Evolutionary conservation across 1,284 basidiomycete genomes (phyloP).

Genomic region (Tranzscheliella williamsii): DNA sequence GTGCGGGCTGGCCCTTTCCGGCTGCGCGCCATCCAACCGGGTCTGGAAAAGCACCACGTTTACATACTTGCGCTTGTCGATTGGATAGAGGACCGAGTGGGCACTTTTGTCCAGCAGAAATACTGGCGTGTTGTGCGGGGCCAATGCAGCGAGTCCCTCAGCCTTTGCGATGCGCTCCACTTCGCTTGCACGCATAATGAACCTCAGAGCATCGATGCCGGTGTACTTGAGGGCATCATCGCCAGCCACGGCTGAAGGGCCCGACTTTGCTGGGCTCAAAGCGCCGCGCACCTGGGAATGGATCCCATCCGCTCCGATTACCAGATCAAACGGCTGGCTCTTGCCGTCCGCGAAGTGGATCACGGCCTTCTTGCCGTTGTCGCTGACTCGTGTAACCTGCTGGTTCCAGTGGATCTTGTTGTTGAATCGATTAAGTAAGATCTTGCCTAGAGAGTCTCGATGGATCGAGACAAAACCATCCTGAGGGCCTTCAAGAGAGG

Average conservation of each 20-base stretch:
- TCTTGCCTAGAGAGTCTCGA: not conserved
- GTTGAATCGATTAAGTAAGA: not conserved
- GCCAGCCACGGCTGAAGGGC: not conserved
- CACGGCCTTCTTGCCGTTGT: not conserved
- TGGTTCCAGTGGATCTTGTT: not conserved
- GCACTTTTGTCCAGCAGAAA: not conserved
- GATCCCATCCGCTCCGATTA: not conserved
- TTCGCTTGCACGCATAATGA: not conserved
- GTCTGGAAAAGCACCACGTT: not conserved
- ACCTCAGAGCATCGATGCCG: not conserved
- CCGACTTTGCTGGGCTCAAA: not conserved
- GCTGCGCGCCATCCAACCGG: no score
- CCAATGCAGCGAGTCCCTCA: not conserved
- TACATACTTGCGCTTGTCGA: not conserved
- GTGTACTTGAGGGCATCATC: not conserved
- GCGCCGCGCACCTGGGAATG: not conserved
- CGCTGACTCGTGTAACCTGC: not conserved
- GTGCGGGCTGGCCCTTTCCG: no score
- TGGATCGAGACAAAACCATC: not conserved
- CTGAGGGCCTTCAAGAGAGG: not conserved
- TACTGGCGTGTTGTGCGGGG: not conserved
- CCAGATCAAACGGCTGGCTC: not conserved
- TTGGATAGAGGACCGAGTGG: not conserved
- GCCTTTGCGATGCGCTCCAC: not conserved
- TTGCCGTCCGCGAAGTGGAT: not conserved